Conservation (phyloP, 1,284 basidiomycete genomes). For the Ganoderma sinense region DNA sequence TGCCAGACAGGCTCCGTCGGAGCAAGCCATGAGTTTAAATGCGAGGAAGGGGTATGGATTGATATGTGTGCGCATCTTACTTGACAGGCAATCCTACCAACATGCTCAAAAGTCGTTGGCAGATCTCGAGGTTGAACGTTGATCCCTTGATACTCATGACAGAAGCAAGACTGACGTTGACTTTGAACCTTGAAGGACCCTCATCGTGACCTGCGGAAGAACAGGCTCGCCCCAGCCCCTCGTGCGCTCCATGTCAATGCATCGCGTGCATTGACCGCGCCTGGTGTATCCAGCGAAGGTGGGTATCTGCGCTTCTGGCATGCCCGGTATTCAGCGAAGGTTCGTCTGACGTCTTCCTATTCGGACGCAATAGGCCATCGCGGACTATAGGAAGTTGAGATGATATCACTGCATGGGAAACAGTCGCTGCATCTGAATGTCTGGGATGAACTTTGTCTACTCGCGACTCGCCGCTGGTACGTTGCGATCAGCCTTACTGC, state of each 20-base stretch:
- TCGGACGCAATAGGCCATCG: not conserved
- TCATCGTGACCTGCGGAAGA: not conserved
- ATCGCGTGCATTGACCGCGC: not conserved
- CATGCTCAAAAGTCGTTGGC: not conserved
- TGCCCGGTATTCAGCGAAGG: not conserved
- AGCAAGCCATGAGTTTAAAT: not conserved
- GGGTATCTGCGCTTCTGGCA: too few relatives aligned
- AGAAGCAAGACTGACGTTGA: not conserved
- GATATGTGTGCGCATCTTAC: not conserved
- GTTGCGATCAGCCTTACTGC: not conserved
- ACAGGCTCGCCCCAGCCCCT: not conserved
- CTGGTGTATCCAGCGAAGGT: not conserved
- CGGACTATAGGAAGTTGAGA: not conserved
- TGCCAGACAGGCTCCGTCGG: not conserved
- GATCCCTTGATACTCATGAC: not conserved
- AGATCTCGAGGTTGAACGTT: not conserved
- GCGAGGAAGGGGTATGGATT: not conserved
- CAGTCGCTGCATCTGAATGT: not conserved
- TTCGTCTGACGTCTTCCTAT: not conserved
- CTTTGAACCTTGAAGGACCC: not conserved
- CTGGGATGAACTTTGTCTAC: not conserved
- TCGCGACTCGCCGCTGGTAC: not conserved
- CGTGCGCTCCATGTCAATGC: not conserved
- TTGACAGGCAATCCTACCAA: not conserved
- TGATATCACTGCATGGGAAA: not conserved